Base-by-base conservation (phyloP, 441 rosid species). In the Populus hybrid region DNA sequence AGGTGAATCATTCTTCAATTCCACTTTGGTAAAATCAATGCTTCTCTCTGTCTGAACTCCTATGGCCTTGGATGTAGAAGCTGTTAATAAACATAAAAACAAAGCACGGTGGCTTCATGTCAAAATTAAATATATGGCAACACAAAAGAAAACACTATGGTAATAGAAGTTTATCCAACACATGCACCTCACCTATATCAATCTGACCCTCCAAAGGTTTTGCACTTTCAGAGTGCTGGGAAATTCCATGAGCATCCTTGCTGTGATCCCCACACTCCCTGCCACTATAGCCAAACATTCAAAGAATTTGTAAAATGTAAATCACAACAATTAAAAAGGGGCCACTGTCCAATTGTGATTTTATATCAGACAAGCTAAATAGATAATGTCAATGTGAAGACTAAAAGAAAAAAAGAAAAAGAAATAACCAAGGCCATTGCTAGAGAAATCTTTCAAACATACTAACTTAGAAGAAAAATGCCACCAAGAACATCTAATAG, bases 21-120 rank as follows among this genome's bases (percentile, higher is more conserved):
- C 71, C 65, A 57, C 6, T 38, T 46, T 71, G 72, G 73, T 26
- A 76, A 71, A 57, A 70, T 78, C 87, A 65, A 34, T 73, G 70
- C 46, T 71, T 73, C 73, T 65, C 18, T 84, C 94, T 9, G 93
- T 86, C 80, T 94, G 98, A 83, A 96, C 87, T 85, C 97, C 97
- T 67, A 84, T 80, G 67, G 87, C 84, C 86, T 83, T 87, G 73
- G 81, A 83, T 16, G 92, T 88, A 82, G 88, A 82, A 84, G 80
- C 81, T 82, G 78, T 91, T 85, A 84, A 69, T 65, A 69, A 67
- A 75, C 53, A 77, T 74, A 72, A 83, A 65, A n/a, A 66, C 63
- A 66, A 76, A 81, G 66, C 66, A 61, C 10, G 28, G 28, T 74
- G n/a, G 71, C 36, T 71, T 78, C 30, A 87, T 53, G 12, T 36